Evolutionary conservation across 2,329 filamentous ascomycete species (phyloP).

Genomic region (Lachnellula cervina): DNA sequence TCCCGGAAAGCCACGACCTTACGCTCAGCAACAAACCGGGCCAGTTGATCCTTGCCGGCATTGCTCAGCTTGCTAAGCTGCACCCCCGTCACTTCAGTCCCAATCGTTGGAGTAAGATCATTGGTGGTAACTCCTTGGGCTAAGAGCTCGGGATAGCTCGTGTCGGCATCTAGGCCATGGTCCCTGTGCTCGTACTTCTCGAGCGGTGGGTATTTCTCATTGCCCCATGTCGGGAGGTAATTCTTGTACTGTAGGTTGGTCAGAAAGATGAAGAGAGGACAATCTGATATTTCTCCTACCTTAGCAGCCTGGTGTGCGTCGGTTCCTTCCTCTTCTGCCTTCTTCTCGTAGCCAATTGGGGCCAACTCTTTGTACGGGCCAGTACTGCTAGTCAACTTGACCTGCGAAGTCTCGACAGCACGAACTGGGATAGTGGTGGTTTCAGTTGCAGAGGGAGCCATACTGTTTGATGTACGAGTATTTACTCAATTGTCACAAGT

Average conservation of each 20-base stretch:
- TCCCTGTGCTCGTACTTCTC: slow-evolving; percentile 68
- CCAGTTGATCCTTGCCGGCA: slow-evolving; percentile 71
- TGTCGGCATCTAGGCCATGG: slow-evolving; percentile 70
- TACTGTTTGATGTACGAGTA: slow-evolving; percentile 9
- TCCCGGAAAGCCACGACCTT: slow-evolving; percentile 75
- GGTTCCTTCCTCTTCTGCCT: slow-evolving; percentile 27
- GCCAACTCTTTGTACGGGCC: slow-evolving; percentile 30
- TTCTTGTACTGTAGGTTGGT: slow-evolving; percentile 51
- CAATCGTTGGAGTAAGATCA: slow-evolving; percentile 68
- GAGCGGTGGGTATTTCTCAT: slow-evolving; percentile 60
- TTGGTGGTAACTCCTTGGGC: slow-evolving; percentile 45
- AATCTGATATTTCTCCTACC: slow-evolving; percentile 11
- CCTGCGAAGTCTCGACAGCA: slow-evolving; percentile 5
- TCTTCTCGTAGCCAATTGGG: slow-evolving; percentile 27
- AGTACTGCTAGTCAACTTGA: slow-evolving; percentile 21
- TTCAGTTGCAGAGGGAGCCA: slow-evolving; percentile 29
- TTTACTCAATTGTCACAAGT: background rate
- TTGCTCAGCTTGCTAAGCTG: slow-evolving; percentile 65
- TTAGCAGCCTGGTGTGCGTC: slow-evolving; percentile 26
- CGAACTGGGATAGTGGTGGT: slow-evolving; percentile 18
- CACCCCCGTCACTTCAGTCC: slow-evolving; percentile 65
- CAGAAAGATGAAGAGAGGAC: background rate
- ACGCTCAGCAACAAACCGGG: slow-evolving; percentile 68
- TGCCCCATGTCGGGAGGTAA: slow-evolving; percentile 66
- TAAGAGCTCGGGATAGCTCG: slow-evolving; percentile 64